Base-by-base conservation (phyloP, 306 rosid species). In the Alnus rubra region DNA sequence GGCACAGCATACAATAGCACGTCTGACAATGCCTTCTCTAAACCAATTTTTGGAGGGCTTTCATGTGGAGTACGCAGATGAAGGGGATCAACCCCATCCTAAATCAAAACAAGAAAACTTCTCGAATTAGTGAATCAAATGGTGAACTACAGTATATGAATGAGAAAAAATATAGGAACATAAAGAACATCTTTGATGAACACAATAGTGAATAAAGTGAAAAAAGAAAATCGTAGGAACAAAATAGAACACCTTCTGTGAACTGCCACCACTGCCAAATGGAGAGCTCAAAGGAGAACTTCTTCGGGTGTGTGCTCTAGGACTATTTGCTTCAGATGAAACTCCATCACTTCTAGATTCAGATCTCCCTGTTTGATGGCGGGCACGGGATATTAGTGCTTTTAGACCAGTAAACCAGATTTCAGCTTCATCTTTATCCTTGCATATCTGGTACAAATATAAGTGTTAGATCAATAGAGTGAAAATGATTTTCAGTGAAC, bases 401-500 rank as follows among this genome's bases (percentile, higher is more conserved):
- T 95, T 95, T 83, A 95, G 86, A 71, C 99, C 99, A 81, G 94
- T 95, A 81, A 95, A 95, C 99, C 99, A 95, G 76, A 90, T 97
- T 85, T 95, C 99, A 69, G 99, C 97, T 88, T 95, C 99, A 84
- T 93, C 99, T 91, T 95, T 95, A 88, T 95, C 99, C 84, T 95
- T 95, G 90, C 99, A 95, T 78, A 95, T 95, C 99, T 95, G 85
- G 92, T 80, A 76, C 45, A 81, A 42, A 76, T 9, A 81, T 9
- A 81, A 62, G 72, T 84, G 71, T 52, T 86, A 79, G 51, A 81
- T 63, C 75, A 82, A 75, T 15, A 81, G 74, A 73, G 74, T 82
- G 78, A 69, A 77, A 83, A 70, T 75, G 70, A 53, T 68, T 51
- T 79, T 33, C 64, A 19, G 13, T 9, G 7, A 9, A 8, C 64